These are phyloP conservation scores for Ceriops zippeliana DNA, from an alignment of 345 rosid species.

Conservation along the genomic window DNA sequence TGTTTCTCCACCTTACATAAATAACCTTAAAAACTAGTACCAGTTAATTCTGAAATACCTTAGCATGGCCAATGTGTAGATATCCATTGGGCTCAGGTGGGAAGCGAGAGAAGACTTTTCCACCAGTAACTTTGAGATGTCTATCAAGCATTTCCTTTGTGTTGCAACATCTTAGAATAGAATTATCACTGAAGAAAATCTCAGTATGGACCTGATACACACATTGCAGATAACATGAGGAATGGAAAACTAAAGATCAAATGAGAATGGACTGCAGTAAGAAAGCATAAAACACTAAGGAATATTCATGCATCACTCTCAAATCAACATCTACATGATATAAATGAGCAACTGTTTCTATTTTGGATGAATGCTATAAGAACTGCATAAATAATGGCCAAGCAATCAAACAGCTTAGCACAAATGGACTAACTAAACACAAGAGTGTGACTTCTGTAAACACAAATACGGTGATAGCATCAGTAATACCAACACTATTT, in stretches of 20 bases:
- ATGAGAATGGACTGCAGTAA: background rate
- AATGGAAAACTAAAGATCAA: background rate
- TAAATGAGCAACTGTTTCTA: too few species aligned
- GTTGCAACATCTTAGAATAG: slow-evolving; percentile 82
- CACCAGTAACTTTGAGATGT: slow-evolving; percentile 71
- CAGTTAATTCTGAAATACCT: slow-evolving; percentile 40
- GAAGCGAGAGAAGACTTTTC: slow-evolving; percentile 77
- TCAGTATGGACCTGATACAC: slow-evolving; percentile 74
- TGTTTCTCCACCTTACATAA: background rate
- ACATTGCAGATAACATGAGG: background rate
- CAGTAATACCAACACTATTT: too few species aligned
- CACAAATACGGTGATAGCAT: too few species aligned
- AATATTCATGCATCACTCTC: background rate
- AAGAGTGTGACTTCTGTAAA: too few species aligned
- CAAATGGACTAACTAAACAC: too few species aligned
- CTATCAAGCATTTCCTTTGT: slow-evolving; percentile 70
- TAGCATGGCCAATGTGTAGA: slow-evolving; percentile 98
- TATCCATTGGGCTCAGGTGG: slow-evolving; percentile 99
- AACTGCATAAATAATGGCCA: too few species aligned
- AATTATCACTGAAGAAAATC: slow-evolving; percentile 66
- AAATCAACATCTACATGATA: background rate
- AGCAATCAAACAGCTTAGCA: too few species aligned
- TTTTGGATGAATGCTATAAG: too few species aligned
- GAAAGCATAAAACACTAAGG: background rate
- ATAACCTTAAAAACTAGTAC: slow-evolving; percentile 3